Conservation (phyloP, 2,329 filamentous ascomycete species). For the Penicillium verrucosum region DNA sequence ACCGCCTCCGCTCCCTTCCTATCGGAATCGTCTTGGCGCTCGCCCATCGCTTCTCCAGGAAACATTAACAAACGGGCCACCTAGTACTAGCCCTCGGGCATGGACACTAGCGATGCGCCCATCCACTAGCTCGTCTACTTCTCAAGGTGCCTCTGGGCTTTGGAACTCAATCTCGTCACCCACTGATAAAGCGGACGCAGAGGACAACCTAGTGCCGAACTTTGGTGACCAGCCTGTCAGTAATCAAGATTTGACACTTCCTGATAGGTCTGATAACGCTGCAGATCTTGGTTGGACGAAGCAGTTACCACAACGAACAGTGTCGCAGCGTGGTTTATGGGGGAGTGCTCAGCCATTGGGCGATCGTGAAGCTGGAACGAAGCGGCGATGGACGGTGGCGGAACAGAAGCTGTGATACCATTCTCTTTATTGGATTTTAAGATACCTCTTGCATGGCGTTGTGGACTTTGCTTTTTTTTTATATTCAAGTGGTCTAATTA, state of each 20-base stretch:
- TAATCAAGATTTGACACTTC: constrained; percentile 12
- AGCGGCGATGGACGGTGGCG: constrained; percentile 40
- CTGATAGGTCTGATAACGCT: not conserved
- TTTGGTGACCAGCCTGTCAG: constrained; percentile 31
- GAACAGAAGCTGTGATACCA: constrained; percentile 28
- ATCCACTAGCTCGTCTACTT: constrained; percentile 18
- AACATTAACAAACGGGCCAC: constrained; percentile 25
- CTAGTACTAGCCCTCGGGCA: constrained; percentile 15
- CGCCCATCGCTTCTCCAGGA: constrained; percentile 28
- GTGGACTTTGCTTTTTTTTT: not conserved
- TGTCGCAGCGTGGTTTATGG: constrained; percentile 40
- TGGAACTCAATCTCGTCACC: constrained; percentile 33
- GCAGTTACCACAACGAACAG: constrained; percentile 28
- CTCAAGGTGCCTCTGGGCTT: constrained; percentile 31
- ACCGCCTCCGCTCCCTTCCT: constrained; percentile 27
- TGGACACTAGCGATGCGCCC: constrained; percentile 26
- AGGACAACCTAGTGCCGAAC: constrained; percentile 38
- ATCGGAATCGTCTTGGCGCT: constrained; percentile 34
- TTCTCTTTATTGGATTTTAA: constrained; percentile 2
- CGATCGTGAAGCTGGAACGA: constrained; percentile 28
- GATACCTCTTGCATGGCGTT: constrained; percentile 26
- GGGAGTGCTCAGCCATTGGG: constrained; percentile 31
- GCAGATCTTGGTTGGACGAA: constrained; percentile 16
- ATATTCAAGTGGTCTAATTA: not conserved
- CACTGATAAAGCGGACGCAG: constrained; percentile 19